Evolutionary conservation across 768 basidiomycete genomes (phyloP).

Genomic region (Mycena chlorophos): DNA sequence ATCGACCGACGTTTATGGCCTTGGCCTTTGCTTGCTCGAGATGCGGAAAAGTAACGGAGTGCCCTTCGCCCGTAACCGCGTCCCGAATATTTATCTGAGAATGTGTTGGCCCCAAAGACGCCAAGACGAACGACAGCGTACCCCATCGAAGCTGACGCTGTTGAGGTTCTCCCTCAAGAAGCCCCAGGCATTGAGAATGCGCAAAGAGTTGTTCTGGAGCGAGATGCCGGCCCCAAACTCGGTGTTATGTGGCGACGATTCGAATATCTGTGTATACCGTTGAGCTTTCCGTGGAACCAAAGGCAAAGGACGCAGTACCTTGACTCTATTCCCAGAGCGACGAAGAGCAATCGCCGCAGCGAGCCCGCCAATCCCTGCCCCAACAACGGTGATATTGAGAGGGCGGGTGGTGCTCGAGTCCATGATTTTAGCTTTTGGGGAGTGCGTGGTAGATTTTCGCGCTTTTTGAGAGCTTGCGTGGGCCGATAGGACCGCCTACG

Average conservation of each 20-base stretch:
- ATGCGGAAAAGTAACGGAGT: not conserved
- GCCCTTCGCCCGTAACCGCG: conserved; percentile 4
- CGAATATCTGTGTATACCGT: conserved; percentile 8
- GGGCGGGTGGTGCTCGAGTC: not conserved
- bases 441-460: not conserved
- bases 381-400: conserved; percentile 11
- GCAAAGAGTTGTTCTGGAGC: conserved; percentile 8
- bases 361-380: conserved; percentile 15
- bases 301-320: not conserved
- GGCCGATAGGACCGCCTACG: too few species aligned
- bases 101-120: not conserved
- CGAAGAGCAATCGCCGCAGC: conserved; percentile 12
- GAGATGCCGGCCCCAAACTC: conserved; percentile 13
- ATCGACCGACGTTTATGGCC: not conserved
- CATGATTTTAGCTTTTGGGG: not conserved
- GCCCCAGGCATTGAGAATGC: conserved; percentile 10
- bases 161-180: conserved; percentile 4
- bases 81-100: not conserved
- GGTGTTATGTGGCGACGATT: conserved; percentile 8
- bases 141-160: conserved; percentile 7
- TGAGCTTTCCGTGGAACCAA: not conserved
- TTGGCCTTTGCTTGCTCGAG: not conserved
- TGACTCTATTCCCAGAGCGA: conserved; percentile 8
- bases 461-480: too few species aligned
- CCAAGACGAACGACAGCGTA: not conserved